These are phyloP conservation scores for Apiotrichum laibachii DNA, from an alignment of 1,284 basidiomycete genomes.

Conservation along the genomic window DNA sequence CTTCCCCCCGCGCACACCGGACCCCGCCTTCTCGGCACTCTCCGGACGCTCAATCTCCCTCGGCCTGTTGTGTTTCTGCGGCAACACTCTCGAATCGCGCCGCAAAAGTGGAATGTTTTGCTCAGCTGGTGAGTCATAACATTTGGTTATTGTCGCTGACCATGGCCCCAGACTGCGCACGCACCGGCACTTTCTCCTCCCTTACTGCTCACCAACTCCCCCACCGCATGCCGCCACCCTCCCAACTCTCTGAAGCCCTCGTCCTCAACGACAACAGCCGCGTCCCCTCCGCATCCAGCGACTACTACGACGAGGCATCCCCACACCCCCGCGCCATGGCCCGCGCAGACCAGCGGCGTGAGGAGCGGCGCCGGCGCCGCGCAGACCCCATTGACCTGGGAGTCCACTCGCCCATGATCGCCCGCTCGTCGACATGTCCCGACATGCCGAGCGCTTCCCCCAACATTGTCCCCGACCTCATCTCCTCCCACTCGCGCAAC, in stretches of 20 bases:
- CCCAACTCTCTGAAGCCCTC: slow-evolving; percentile 17
- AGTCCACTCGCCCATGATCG: slow-evolving; percentile 22
- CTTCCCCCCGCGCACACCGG: slow-evolving; percentile 2
- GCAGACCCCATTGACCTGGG: slow-evolving; percentile 25
- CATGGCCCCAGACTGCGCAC: slow-evolving; percentile 39
- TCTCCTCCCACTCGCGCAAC: slow-evolving; percentile 34
- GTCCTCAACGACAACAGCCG: slow-evolving; percentile 15
- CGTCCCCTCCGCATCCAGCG: slow-evolving; percentile 1
- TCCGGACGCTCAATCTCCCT: slow-evolving; percentile 5
- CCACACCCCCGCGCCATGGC: slow-evolving; percentile 40
- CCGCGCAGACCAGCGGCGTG: slow-evolving; percentile 41
- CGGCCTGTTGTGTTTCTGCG: slow-evolving; percentile 38
- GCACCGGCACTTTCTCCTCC: slow-evolving; percentile 48
- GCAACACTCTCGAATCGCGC: slow-evolving; percentile 23
- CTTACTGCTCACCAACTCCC: slow-evolving; percentile 43
- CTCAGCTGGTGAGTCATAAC: slow-evolving; percentile 36
- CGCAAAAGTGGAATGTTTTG: slow-evolving; percentile 45
- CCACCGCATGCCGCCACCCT: slow-evolving; percentile 23
- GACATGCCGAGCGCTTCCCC: slow-evolving; percentile 18
- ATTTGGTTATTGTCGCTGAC: background rate
- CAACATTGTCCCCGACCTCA: slow-evolving; percentile 37
- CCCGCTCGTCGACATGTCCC: slow-evolving; percentile 8
- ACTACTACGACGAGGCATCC: slow-evolving; percentile 32
- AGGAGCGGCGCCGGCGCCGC: slow-evolving; percentile 35
- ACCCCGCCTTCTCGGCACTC: background rate